These are phyloP conservation scores for Mallotus japonicus DNA, from an alignment of 441 rosid genomes.

Conservation along the genomic window DNA sequence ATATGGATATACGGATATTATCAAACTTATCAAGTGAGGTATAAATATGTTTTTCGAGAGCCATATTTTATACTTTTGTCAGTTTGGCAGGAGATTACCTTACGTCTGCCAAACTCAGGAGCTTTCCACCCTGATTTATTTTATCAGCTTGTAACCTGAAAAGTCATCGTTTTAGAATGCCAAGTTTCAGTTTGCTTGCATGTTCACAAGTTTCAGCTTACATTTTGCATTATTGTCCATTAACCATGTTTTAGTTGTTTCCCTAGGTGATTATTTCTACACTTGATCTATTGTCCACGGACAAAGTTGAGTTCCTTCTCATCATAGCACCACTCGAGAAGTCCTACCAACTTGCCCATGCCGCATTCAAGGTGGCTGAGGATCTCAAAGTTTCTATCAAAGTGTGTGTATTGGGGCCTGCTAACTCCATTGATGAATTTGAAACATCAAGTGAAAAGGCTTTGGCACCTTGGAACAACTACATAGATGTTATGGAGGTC, in stretches of 20 bases:
- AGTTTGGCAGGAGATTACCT: neutral
- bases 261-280: slow-evolving; percentile 55
- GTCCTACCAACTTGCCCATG: slow-evolving; percentile 41
- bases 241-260: neutral
- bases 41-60: slow-evolving; percentile 8
- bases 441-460: slow-evolving; percentile 37
- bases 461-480: slow-evolving; percentile 67
- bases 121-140: too few species aligned
- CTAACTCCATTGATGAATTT: slow-evolving; percentile 25
- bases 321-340: slow-evolving; percentile 59
- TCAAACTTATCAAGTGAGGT: slow-evolving; percentile 46
- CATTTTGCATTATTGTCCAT: too few species aligned
- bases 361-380: slow-evolving; percentile 22
- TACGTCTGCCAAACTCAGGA: too few species aligned
- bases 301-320: slow-evolving; percentile 80
- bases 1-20: slow-evolving; percentile 55
- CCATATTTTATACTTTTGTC: neutral
- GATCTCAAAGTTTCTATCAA: slow-evolving; percentile 33
- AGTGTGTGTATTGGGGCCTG: slow-evolving; percentile 48
- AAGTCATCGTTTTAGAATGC: neutral
- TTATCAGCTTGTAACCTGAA: too few species aligned
- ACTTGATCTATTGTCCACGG: slow-evolving; percentile 59
- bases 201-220: neutral
- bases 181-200: neutral
- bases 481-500: slow-evolving; percentile 58